These are phyloP conservation scores for Ceriops zippeliana DNA, from an alignment of 345 rosid species.

Conservation along the genomic window DNA sequence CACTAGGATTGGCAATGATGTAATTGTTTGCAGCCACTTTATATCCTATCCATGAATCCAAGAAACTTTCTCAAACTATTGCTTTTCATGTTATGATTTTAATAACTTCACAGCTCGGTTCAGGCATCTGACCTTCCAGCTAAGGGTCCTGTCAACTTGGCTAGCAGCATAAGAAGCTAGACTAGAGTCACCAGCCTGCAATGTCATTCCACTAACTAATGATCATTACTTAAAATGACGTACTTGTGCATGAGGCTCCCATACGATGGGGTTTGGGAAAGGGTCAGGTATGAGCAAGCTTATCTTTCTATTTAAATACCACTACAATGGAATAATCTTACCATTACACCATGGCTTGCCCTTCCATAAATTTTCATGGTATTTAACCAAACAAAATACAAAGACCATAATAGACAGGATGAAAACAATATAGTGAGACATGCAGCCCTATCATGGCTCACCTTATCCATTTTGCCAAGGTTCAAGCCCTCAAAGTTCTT, in stretches of 20 bases:
- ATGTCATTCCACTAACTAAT: background rate
- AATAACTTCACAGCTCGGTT: background rate
- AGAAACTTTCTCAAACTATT: background rate
- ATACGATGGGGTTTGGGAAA: no score
- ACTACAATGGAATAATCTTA: no score
- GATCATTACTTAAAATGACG: no score
- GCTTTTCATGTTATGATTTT: background rate
- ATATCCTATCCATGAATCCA: slow-evolving; percentile 50
- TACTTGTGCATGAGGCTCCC: no score
- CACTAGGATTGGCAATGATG: slow-evolving; percentile 81
- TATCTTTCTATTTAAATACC: no score
- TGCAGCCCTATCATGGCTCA: slow-evolving; percentile 16
- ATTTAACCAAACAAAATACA: background rate
- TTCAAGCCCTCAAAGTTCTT: slow-evolving; percentile 88
- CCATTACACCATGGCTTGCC: no score
- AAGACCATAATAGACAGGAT: no score
- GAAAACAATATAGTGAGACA: background rate
- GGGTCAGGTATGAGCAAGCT: no score
- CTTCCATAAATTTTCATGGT: slow-evolving; percentile 1
- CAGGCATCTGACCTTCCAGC: slow-evolving; percentile 65
- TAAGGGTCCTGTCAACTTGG: slow-evolving; percentile 74
- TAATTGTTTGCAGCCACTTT: slow-evolving; percentile 88
- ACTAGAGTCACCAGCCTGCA: slow-evolving; percentile 83
- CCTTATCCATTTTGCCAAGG: slow-evolving; percentile 75
- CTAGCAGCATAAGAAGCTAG: slow-evolving; percentile 84